These are phyloP conservation scores for Phytophthora fragariaefolia DNA, from an alignment of 352 stramenopile species.

Conservation along the genomic window DNA sequence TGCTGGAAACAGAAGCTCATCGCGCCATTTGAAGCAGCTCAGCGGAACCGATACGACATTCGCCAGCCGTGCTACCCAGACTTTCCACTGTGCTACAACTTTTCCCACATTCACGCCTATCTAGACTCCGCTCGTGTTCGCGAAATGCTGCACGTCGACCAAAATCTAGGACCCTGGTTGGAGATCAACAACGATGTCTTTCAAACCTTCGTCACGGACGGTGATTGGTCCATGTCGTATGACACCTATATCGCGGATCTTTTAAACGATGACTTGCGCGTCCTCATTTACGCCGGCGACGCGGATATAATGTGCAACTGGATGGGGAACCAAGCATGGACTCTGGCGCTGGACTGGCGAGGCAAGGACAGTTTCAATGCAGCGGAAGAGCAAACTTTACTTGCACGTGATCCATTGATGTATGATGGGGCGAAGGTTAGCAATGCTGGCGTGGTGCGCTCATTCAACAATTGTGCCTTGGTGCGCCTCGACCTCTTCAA, in stretches of 20 bases:
- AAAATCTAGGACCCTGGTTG: background rate
- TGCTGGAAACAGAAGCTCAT: background rate
- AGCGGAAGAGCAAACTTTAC: constrained; percentile 39
- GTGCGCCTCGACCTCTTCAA: constrained; percentile 57
- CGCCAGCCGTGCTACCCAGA: background rate
- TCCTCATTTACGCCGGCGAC: background rate
- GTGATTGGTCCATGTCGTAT: background rate
- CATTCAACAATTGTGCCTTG: constrained; percentile 51
- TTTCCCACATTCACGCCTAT: background rate
- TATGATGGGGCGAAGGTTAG: constrained; percentile 9
- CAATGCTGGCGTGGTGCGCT: constrained; percentile 38
- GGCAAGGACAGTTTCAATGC: background rate
- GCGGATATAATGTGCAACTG: background rate
- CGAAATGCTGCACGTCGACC: background rate
- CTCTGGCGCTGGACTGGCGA: background rate
- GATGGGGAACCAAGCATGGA: background rate
- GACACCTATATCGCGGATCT: background rate
- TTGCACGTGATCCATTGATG: constrained; percentile 25
- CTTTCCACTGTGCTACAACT: background rate
- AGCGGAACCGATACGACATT: background rate
- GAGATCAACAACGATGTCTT: background rate
- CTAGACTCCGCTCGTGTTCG: background rate
- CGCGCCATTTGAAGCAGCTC: background rate
- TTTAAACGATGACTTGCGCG: background rate
- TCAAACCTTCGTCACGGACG: background rate